Conservation (phyloP, 352 stramenopile genomes). For the Pythium aquatile region DNA sequence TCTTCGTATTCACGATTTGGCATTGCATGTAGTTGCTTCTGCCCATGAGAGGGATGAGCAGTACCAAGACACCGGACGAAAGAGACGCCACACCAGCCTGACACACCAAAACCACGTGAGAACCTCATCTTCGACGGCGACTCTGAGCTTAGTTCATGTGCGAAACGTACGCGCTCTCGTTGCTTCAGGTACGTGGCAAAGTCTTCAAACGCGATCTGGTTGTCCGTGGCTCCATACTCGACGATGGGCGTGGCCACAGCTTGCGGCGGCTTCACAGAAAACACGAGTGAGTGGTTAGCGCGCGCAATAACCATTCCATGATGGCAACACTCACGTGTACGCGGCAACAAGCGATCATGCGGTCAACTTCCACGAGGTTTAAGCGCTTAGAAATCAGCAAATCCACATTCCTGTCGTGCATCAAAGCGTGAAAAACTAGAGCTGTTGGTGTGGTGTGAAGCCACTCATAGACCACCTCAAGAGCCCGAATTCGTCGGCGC, state of each 20-base stretch:
- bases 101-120: neutral
- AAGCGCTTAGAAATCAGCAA: conserved; percentile 63
- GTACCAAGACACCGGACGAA: conserved; percentile 39
- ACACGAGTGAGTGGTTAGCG: neutral
- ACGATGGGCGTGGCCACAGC: conserved; percentile 38
- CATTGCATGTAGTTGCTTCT: conserved; percentile 45
- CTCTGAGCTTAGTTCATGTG: no score
- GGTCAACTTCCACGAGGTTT: conserved; percentile 51
- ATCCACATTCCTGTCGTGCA: conserved; percentile 33
- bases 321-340: conserved; percentile 38
- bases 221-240: conserved; percentile 17
- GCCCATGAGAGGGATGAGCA: conserved; percentile 49
- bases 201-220: conserved; percentile 36
- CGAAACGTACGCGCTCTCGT: conserved; percentile 43
- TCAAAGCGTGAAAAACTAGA: neutral
- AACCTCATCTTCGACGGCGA: neutral
- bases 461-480: conserved; percentile 33
- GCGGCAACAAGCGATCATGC: conserved; percentile 49
- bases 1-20: conserved; percentile 47
- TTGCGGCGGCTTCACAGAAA: conserved; percentile 45
- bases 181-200: conserved; percentile 53
- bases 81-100: conserved; percentile 63
- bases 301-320: neutral
- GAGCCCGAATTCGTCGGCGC: conserved; percentile 38
- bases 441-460: neutral